Percentiles rank a stretch among this genome's conserved stretches.
phyloP scores from a whole-genome alignment of 2,329 filamentous ascomycete species.

The Monosporascus sp. region DNA sequence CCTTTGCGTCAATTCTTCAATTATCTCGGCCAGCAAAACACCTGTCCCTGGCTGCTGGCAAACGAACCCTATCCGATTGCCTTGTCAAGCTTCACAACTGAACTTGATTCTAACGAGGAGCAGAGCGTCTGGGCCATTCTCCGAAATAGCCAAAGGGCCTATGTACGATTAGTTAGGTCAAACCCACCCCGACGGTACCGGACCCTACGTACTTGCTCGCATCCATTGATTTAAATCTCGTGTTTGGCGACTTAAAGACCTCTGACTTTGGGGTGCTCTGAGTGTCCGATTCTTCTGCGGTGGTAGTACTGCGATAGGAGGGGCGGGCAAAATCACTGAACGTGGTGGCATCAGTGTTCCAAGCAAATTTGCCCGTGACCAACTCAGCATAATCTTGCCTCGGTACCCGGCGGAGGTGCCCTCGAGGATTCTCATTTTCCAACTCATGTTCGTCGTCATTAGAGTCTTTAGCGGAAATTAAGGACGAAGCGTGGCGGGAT shows the following conservation, averaged over 20 bases:
- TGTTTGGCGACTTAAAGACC: not conserved
- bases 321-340: slow-evolving; percentile 15
- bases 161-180: slow-evolving; percentile 4
- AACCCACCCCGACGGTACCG: not conserved
- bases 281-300: not conserved
- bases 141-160: slow-evolving; percentile 27
- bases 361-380: slow-evolving; percentile 19
- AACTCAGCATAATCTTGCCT: slow-evolving; percentile 24
- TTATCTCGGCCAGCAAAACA: too few relatives aligned
- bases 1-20: too few relatives aligned
- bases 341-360: slow-evolving; percentile 12
- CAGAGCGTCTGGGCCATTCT: slow-evolving; percentile 26
- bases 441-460: slow-evolving; percentile 5
- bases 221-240: not conserved
- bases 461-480: slow-evolving; percentile 3
- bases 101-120: slow-evolving; percentile 15
- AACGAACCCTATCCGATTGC: too few relatives aligned
- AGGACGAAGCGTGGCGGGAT: slow-evolving; percentile 6
- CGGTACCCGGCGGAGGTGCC: slow-evolving; percentile 16
- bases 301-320: not conserved
- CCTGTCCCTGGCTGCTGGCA: too few relatives aligned
- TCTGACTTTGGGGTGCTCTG: not conserved
- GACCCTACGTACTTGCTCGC: not conserved
- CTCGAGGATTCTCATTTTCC: slow-evolving; percentile 14
- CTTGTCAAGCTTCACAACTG: not conserved